Evolutionary conservation across 345 rosid species (phyloP), one percentile per base, ranked within the genome.

Genomic region (Syzygium aromaticum): DNA sequence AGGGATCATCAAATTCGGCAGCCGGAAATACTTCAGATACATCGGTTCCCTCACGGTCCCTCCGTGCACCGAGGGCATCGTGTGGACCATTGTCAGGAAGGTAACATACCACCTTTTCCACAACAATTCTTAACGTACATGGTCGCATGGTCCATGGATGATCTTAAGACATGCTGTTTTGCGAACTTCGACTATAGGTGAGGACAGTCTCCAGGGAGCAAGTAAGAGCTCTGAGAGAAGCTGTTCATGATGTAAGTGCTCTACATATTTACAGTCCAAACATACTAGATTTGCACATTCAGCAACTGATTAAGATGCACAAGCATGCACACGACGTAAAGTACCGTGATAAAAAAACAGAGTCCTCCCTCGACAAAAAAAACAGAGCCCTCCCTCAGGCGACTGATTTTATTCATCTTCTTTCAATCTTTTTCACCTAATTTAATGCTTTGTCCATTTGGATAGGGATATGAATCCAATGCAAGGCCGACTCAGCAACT

Each of bases 11-110:
- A 90, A 89, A 83, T 92, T 92, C 80, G 92, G 93, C 8, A 92
- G 94, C 88, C 88, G 91, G 85, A 91, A 92, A 83, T 94, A 94
- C 52, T 94, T 90, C 90, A 90, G 98, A 93, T 95, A 95, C 73
- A 85, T 90, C 5, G 98, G 98, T 17, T 95, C 97, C 30, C 92
- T 95, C n/a, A 93, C 98, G 7, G 67, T 54, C 89, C 96, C 98
- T 90, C 97, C 97, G 3, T 95, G 98, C 90, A 94, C 93, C 0
- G 95, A 96, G 90, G 98, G 97, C 11, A 93, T 94, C 63, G 59
- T 94, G 84, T 96, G 98, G 98, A 96, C 95, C 14, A 61, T 95
- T 30, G 85, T 89, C 30, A 88, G 90, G 56, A 91, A 86, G 95
- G 98, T 94, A 85, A 23, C 28, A 16, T 4, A 40, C 80, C 5